Percentiles rank a stretch among this genome's conserved stretches.
phyloP scores from a whole-genome alignment of 1,284 basidiomycete species.

The Leccinum subatratum region DNA sequence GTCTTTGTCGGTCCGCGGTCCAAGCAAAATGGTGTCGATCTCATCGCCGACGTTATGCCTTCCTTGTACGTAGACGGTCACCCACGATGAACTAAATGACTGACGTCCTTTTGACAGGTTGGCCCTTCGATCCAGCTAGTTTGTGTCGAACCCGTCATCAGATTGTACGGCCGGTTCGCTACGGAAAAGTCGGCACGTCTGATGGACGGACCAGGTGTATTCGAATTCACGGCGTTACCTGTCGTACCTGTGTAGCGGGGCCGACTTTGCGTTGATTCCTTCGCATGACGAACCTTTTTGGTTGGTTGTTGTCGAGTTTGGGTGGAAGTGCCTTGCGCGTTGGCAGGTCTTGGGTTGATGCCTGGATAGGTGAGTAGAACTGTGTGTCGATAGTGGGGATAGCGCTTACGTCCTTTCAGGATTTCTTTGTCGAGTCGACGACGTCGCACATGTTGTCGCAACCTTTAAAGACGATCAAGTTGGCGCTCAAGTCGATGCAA shows the following conservation, averaged over 20 bases:
- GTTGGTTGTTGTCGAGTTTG: conserved; percentile 91
- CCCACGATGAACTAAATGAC: conserved; percentile 12
- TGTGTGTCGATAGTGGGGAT: neutral
- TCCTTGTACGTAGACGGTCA: conserved; percentile 55
- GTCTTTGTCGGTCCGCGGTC: conserved; percentile 97
- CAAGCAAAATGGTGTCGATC: conserved; percentile 92
- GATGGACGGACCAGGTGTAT: conserved; percentile 90
- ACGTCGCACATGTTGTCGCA: conserved; percentile 94
- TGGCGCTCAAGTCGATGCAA: conserved; percentile 84
- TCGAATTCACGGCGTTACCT: conserved; percentile 92
- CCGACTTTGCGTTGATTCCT: conserved; percentile 90
- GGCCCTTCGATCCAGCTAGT: conserved; percentile 80
- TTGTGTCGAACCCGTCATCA: conserved; percentile 87
- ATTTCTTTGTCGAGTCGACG: conserved; percentile 92
- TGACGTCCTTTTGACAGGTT: conserved; percentile 42
- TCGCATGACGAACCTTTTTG: conserved; percentile 94
- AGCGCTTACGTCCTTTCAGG: conserved; percentile 42
- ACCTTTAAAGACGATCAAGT: conserved; percentile 87
- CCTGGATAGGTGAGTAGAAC: conserved; percentile 79
- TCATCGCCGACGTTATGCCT: conserved; percentile 92
- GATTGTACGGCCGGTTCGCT: conserved; percentile 88
- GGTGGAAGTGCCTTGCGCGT: conserved; percentile 88
- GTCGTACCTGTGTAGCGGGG: conserved; percentile 87
- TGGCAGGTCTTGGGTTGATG: conserved; percentile 92
- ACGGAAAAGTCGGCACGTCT: conserved; percentile 86